phyloP scores from a whole-genome alignment of 805 yeast genomes.

The Ogataea allantospora region DNA sequence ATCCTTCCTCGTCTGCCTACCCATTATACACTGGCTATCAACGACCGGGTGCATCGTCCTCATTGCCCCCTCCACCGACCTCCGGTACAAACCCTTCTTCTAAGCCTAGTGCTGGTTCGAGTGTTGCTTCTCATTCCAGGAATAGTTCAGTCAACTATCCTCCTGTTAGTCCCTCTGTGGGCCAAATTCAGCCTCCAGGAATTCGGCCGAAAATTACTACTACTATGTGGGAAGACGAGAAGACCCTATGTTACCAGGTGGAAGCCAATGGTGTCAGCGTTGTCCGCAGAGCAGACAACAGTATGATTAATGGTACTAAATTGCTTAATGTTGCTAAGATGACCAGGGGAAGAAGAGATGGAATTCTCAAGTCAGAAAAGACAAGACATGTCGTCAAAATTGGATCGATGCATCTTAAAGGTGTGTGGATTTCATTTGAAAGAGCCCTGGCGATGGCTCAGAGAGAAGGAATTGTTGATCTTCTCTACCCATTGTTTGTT shows the following conservation, averaged over 20 bases:
- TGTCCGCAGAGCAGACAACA: slow-evolving; percentile 64
- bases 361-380: slow-evolving; percentile 63
- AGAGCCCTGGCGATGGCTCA: slow-evolving; percentile 65
- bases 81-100: slow-evolving; percentile 9
- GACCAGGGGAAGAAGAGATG: slow-evolving; percentile 71
- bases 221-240: slow-evolving; percentile 72
- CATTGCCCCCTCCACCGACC: slow-evolving; percentile 16
- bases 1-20: slow-evolving; percentile 19
- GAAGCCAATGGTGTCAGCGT: slow-evolving; percentile 64
- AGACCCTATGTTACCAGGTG: slow-evolving; percentile 65
- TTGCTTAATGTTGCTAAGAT: slow-evolving; percentile 64
- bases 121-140: slow-evolving; percentile 14
- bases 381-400: slow-evolving; percentile 64
- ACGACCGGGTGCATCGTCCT: slow-evolving; percentile 15
- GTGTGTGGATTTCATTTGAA: slow-evolving; percentile 72
- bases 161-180: slow-evolving; percentile 33
- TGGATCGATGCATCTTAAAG: slow-evolving; percentile 70
- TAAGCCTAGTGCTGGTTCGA: slow-evolving; percentile 7
- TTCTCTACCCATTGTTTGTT: slow-evolving; percentile 54
- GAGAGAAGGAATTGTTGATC: slow-evolving; percentile 58
- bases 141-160: slow-evolving; percentile 18
- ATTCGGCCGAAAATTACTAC: slow-evolving; percentile 61
- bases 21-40: slow-evolving; percentile 17
- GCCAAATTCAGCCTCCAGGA: slow-evolving; percentile 41
- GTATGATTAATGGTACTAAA: slow-evolving; percentile 69